Evolutionary conservation across 108 stramenopile genomes (phyloP).

Genomic region (Fragilaria crotonensis): DNA sequence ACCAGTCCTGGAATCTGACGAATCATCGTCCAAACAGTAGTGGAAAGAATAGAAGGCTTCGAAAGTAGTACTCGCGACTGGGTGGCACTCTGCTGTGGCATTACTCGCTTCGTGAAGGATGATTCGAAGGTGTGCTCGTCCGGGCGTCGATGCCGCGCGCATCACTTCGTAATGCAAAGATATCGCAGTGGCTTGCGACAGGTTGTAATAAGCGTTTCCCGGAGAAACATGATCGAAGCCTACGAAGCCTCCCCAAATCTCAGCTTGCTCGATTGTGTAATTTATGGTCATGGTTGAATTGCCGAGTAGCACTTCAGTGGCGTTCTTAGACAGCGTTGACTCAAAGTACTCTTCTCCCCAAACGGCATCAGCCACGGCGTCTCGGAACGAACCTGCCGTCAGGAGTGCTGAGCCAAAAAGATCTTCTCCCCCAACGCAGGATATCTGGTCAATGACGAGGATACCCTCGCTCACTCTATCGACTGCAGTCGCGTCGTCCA

Average conservation of each 20-base stretch:
- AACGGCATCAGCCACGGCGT: background rate
- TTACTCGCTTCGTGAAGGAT: slow-evolving; percentile 13
- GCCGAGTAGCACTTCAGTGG: background rate
- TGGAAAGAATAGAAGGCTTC: no score
- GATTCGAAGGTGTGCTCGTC: slow-evolving; percentile 11
- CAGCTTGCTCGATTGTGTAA: slow-evolving; percentile 17
- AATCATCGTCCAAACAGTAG: slow-evolving; percentile 11
- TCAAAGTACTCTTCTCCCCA: background rate
- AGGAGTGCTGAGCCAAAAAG: background rate
- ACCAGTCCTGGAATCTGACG: background rate
- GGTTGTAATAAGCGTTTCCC: slow-evolving; percentile 14
- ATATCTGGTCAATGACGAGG: background rate
- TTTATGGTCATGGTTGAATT: slow-evolving; percentile 1
- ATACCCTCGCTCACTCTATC: background rate
- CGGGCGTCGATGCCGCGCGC: slow-evolving; percentile 1
- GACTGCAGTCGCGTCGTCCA: background rate
- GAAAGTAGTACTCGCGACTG: slow-evolving; percentile 12
- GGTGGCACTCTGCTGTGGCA: slow-evolving; percentile 1
- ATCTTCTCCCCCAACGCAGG: background rate
- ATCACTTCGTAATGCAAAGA: slow-evolving; percentile 5
- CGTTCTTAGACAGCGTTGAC: background rate
- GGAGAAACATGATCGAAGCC: background rate
- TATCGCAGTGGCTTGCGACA: slow-evolving; percentile 11
- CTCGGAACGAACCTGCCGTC: background rate
- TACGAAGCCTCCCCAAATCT: slow-evolving; percentile 29